Base-by-base conservation (phyloP, 1,284 basidiomycete species). In the Calocybe gambosa region DNA sequence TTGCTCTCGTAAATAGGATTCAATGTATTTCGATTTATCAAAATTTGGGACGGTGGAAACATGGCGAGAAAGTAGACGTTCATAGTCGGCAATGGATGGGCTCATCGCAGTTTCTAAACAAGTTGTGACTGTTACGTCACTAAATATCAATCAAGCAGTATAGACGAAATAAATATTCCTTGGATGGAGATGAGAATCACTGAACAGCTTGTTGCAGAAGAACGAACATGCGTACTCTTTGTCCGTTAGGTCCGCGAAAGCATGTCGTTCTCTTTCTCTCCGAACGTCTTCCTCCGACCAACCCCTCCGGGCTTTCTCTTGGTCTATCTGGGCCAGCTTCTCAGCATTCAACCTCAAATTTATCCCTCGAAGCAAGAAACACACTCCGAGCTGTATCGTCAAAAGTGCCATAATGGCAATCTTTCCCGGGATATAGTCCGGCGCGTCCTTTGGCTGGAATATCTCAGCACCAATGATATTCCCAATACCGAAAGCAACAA, bases 161-260 rank as follows among this genome's bases (percentile, higher is more conserved):
- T 78, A 77, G 1, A 72, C 68, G 45, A 76, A 77, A 55, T 69
- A 76, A 3, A 65, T 57, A 50, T 71, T 70, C 50, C 69, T 71
- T 43, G 28, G 25, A n/a, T 18, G 28, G 15, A 16, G 15, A 13
- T 15, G 1, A 13, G 15, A 5, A 18, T n/a, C 18, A 34, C n/a
- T n/a, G n/a, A 20, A 16, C 18, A 47, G 6, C 13, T n/a, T 31
- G 3, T 8, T 31, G 29, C 5, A 31, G 38, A 34, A 34, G 28
- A 16, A 6, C 8, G 20, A 45, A n/a, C n/a, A n/a, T n/a, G n/a
- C 74, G 64, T 50, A 75, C 76, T 79, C 70, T 56, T 73, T 75
- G 55, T 84, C 81, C 0, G 82, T 84, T 54, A 83, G 56, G 58
- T 85, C 81, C 23, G 73, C 58, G 56, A 85, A 85, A 1, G 82